phyloP scores from a whole-genome alignment of 805 yeast genomes.

The Tetrapisispora iriomotensis region DNA sequence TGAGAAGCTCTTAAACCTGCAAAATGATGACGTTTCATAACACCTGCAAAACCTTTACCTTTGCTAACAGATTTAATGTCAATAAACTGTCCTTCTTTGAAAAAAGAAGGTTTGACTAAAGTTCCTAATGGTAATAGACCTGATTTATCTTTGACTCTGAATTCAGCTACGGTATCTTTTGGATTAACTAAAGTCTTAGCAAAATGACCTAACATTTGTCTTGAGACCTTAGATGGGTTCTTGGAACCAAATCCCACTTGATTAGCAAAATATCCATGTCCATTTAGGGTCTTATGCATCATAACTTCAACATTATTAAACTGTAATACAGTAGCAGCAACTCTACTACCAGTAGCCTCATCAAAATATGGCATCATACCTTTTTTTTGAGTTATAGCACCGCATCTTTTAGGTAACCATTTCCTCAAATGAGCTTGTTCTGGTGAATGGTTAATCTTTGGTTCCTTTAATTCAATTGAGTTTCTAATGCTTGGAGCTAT shows the following conservation, averaged over 20 bases:
- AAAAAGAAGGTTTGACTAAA: conserved; percentile 72
- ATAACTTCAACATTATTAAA: conserved; percentile 83
- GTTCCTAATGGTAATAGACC: conserved; percentile 73
- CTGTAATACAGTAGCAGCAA: conserved; percentile 82
- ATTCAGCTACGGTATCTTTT: conserved; percentile 64
- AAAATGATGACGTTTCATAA: conserved; percentile 91
- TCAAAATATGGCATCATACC: conserved; percentile 88
- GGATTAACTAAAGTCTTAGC: conserved; percentile 77
- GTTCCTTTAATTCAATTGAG: conserved; percentile 31
- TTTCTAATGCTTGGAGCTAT: conserved; percentile 30
- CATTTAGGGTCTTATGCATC: conserved; percentile 54
- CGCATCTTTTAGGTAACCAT: conserved; percentile 68
- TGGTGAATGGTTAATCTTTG: conserved; percentile 50
- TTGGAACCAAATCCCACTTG: conserved; percentile 78
- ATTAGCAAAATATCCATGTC: conserved; percentile 76
- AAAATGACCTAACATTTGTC: conserved; percentile 65
- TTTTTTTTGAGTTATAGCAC: conserved; percentile 70
- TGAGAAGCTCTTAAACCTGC: conserved; percentile 86
- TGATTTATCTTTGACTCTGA: conserved; percentile 56
- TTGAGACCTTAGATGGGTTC: conserved; percentile 49
- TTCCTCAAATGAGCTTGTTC: conserved; percentile 63
- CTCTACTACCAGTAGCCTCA: conserved; percentile 50
- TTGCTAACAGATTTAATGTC: conserved; percentile 72
- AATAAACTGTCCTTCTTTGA: conserved; percentile 71
- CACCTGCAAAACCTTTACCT: conserved; percentile 98